Conservation (phyloP, 257 asterid species). For the Plantago elongata region DNA sequence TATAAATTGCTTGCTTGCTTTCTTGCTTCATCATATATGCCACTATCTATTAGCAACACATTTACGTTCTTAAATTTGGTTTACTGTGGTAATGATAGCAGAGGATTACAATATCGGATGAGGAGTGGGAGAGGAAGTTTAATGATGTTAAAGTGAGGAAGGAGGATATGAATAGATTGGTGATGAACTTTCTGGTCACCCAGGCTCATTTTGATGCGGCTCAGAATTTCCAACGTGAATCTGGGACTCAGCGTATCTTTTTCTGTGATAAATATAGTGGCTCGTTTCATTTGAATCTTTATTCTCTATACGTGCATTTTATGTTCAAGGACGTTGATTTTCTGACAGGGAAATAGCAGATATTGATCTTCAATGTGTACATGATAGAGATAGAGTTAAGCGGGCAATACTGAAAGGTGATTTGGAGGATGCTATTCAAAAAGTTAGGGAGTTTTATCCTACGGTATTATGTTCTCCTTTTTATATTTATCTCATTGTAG, state of each 20-base stretch:
- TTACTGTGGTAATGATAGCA: slow-evolving; percentile 10
- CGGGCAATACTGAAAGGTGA: slow-evolving; percentile 86
- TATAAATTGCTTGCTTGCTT: too few species aligned
- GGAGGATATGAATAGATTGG: slow-evolving; percentile 75
- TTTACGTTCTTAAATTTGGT: too few species aligned
- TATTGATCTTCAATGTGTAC: slow-evolving; percentile 57
- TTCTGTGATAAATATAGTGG: too few species aligned
- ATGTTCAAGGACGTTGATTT: background rate
- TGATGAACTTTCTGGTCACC: slow-evolving; percentile 78
- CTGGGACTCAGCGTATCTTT: slow-evolving; percentile 85
- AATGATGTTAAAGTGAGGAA: slow-evolving; percentile 49
- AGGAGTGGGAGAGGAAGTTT: slow-evolving; percentile 72
- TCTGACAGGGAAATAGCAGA: background rate
- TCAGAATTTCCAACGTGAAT: slow-evolving; percentile 65
- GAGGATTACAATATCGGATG: slow-evolving; percentile 57
- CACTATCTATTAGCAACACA: too few species aligned
- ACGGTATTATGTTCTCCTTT: slow-evolving; percentile 41
- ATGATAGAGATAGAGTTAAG: slow-evolving; percentile 85
- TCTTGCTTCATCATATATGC: too few species aligned
- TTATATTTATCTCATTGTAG: too few species aligned
- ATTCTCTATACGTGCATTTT: background rate
- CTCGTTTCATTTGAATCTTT: background rate
- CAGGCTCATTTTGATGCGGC: slow-evolving; percentile 85
- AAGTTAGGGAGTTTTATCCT: slow-evolving; percentile 84
- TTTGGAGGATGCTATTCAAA: slow-evolving; percentile 89